phyloP scores from a whole-genome alignment of 148 eudicot genomes.

The Diospyros kaki region DNA sequence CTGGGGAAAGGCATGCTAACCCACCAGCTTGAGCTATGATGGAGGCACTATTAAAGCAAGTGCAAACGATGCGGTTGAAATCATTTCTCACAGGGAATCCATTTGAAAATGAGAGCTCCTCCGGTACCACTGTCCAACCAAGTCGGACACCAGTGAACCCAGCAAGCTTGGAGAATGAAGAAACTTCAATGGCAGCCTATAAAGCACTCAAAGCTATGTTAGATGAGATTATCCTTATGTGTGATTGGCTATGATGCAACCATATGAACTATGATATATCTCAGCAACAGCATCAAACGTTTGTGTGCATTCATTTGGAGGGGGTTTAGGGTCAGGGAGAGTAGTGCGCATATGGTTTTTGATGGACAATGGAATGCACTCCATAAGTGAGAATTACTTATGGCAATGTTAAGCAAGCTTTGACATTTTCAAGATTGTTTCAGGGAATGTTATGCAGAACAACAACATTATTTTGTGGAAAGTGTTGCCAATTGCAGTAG shows the following conservation, averaged over 20 bases:
- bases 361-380: background rate
- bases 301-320: background rate
- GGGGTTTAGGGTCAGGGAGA: background rate
- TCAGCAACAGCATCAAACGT: background rate
- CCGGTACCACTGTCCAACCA: constrained; percentile 85
- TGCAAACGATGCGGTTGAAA: constrained; percentile 41
- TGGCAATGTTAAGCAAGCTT: too few species aligned
- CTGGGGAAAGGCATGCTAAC: constrained; percentile 59
- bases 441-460: too few species aligned
- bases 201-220: background rate
- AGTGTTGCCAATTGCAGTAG: too few species aligned
- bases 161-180: constrained; percentile 79
- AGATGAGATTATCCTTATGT: background rate
- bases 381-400: background rate
- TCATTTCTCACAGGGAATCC: constrained; percentile 51
- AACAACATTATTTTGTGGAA: too few species aligned
- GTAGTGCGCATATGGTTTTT: background rate
- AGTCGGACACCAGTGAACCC: constrained; percentile 86
- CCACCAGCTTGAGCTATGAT: constrained; percentile 64
- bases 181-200: constrained; percentile 82
- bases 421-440: too few species aligned
- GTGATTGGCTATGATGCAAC: background rate
- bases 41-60: constrained; percentile 53
- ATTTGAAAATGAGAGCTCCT: constrained; percentile 51
- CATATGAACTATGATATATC: background rate